Base-by-base conservation (phyloP, 192 early-diverging fungal genomes). In the Coemansia reversa region DNA sequence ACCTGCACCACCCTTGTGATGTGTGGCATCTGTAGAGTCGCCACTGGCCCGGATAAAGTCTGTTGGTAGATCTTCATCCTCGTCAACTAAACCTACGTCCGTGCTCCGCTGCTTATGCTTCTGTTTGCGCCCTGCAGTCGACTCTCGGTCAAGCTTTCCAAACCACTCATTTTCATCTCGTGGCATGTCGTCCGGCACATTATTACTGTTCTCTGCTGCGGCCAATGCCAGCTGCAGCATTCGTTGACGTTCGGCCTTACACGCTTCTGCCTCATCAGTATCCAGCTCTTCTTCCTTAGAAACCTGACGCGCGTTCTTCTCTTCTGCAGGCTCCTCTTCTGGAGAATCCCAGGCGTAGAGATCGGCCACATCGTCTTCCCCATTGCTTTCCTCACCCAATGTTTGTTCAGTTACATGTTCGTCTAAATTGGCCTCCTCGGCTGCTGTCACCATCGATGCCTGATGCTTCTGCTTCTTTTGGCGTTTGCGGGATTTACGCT, bases 161-260 rank as follows among this genome's bases (percentile, higher is more conserved):
- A 78, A 78, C 70, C 69, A 72, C 7, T 72, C 75, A 39, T 60
- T 60, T 19, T 66, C 66, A 51, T 72, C 57, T 9, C 63, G 66
- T 20, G 70, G 75, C 23, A 50, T 50, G 48, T 74, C 72, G 51
- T 51, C 67, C n/a, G 14, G 29, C 7, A 24, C 60, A n/a, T 29
- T 23, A 27, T 60, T 63, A 48, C 33, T 53, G 7, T 57, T 69
- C 6, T 63, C 64, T 1, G 70, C 75, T n/a, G 60, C 75, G 4
- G 60, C 53, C 59, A 69, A 51, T 4, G 75, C 75, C 58, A 78
- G 63, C 22, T 30, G 62, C 69, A 78, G n/a, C 7, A 52, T 53
- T 1, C 75, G 69, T 51, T 62, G 16, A 4, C 70, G 60, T 60
- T 78, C 75, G 3, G 54, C 66, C 11, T 20, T 14, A 29, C 47